Evolutionary conservation across 176 grass and related monocot species (phyloP), one percentile per base, ranked within the genome.

Genomic region (Phoenix dactylifera): DNA sequence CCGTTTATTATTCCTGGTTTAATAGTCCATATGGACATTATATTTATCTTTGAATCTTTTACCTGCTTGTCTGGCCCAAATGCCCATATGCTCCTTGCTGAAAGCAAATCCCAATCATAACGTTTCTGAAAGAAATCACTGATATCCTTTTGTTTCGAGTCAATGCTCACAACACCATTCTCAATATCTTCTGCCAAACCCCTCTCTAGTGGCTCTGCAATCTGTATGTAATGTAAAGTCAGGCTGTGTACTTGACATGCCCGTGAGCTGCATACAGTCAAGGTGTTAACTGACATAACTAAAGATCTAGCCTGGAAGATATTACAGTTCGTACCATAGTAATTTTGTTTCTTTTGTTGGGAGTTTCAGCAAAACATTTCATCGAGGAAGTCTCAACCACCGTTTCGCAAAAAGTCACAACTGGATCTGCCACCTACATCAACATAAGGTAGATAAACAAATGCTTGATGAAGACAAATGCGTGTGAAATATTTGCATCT

Each of bases 281-380:
- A 44, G 35, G 35, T 44, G 35, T 44, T 7, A 44, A 44, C 9
- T 44, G 35, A 12, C 35, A 44, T 10, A 44, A 44, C 35, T 12
- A 44, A 12, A 12, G 9, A 30, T 10, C 7, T 44, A 12, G 35
- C 35, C 35, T 44, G 35, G 35, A 12, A 7, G 35, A 44, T 2
- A 12, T 44, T 44, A 39, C 2, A 39, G 9, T 10, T 39, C 72
- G 54, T 30, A 97, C 93, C 93, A 98, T 92, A 4, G 93, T 98
- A 76, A 98, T 86, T 92, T 98, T 98, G 71, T 89, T 98, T 79
- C 82, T 92, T 71, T 98, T 92, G 84, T 98, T 98, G 32, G 93
- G 93, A 58, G 93, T 98, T 83, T 98, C 93, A 56, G 93, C 93
- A 85, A 92, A 98, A 65, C 93, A 98, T 74, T 98, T 90, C 84